Evolutionary conservation across 768 basidiomycete genomes (phyloP).

Genomic region (Mycena olivaceomarginata): DNA sequence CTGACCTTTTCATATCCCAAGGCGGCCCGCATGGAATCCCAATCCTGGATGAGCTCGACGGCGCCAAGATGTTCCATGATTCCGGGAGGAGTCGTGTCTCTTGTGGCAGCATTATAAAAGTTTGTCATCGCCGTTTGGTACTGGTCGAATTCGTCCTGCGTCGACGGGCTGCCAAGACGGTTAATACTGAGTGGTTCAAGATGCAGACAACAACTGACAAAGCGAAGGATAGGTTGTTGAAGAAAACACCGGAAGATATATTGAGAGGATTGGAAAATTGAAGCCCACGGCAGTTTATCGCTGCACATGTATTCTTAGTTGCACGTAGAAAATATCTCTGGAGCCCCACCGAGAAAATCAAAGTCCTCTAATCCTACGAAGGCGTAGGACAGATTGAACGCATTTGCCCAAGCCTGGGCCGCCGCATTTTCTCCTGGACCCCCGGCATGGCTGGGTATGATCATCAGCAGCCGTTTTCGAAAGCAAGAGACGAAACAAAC

Average conservation of each 20-base stretch:
- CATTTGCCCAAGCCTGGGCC: too few species aligned
- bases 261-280: conserved; percentile 43
- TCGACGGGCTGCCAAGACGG: conserved; percentile 25
- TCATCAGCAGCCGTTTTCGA: neutral
- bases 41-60: conserved; percentile 42
- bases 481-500: conserved; percentile 1
- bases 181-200: neutral
- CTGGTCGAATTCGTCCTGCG: conserved; percentile 30
- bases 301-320: neutral
- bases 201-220: neutral
- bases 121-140: conserved; percentile 36
- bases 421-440: conserved; percentile 24
- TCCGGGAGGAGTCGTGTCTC: conserved; percentile 36
- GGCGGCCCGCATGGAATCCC: conserved; percentile 39
- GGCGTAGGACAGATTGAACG: too few species aligned
- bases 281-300: conserved; percentile 42
- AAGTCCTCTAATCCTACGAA: too few species aligned
- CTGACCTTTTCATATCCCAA: conserved; percentile 38
- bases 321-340: too few species aligned
- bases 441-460: conserved; percentile 1
- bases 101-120: conserved; percentile 32
- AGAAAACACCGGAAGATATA: conserved; percentile 33
- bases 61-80: conserved; percentile 43
- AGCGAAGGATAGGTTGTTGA: conserved; percentile 22
- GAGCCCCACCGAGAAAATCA: conserved; percentile 9